Evolutionary conservation across 345 rosid species (phyloP).

Genomic region (Eucalyptus polybractea): DNA sequence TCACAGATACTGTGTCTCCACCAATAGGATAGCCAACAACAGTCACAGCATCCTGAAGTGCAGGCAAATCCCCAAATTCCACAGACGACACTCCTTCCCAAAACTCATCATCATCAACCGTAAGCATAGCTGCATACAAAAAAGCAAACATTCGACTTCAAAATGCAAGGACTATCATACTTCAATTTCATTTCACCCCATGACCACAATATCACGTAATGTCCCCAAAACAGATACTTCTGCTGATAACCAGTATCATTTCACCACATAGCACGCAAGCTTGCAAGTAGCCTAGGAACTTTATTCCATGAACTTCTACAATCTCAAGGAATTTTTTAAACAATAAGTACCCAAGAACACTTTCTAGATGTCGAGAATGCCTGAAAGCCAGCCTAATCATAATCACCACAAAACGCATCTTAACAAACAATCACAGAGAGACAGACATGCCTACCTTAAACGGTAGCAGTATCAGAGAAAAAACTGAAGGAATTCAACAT

Average conservation of each 20-base stretch:
- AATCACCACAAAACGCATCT: neutral
- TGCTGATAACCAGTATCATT: neutral
- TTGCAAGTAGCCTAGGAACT: neutral
- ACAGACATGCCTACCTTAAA: neutral
- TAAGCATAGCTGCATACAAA: conserved; percentile 47
- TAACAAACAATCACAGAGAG: neutral
- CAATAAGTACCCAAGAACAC: neutral
- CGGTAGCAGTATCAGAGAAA: neutral
- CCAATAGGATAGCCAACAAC: conserved; percentile 97
- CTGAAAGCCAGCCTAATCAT: neutral
- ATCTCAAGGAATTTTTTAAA: neutral
- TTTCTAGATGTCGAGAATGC: neutral
- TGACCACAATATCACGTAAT: neutral
- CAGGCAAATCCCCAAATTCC: conserved; percentile 85
- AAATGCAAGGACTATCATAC: neutral
- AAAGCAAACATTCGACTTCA: neutral
- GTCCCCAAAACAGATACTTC: neutral
- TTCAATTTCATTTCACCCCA: neutral
- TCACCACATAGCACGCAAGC: neutral
- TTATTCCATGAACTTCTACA: neutral
- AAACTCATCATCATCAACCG: conserved; percentile 71
- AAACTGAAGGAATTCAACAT: neutral
- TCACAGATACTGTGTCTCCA: conserved; percentile 92
- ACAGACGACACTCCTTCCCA: conserved; percentile 88
- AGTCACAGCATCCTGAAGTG: conserved; percentile 93